Base-by-base conservation (phyloP, 768 basidiomycete genomes). In the Mycena amicta region DNA sequence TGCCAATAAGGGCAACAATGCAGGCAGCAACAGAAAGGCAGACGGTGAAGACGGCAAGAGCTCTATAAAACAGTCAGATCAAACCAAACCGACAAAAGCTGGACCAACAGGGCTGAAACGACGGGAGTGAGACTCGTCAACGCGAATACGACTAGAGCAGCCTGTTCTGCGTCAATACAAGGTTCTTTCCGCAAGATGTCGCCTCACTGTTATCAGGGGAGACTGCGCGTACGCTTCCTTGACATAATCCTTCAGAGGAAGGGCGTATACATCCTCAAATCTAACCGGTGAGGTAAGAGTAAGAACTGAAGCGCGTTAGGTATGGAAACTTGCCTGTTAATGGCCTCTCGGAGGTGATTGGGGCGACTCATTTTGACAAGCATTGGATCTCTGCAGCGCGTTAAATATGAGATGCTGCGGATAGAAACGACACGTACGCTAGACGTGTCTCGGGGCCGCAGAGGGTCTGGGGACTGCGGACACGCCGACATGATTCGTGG, bases 371-470 rank as follows among this genome's bases (percentile, higher is more conserved):
- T 45, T 45, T 45, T 45, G 43, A 45, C 43, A 45, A 23, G 43
- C 13, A 15, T 6, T 23, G 8, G 43, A 45, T n/a, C 43, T 23
- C 22, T 13, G 43, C 13, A 23, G 6, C 15, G 12, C 22, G 8
- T 45, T 37, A 45, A 45, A 45, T 45, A 45, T 23, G 43, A 23
- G 43, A 45, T 45, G 43, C 43, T 45, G 43, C 43, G 43, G 43
- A 23, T 37, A 18, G 33, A 37, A 8, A 45, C 13, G 43, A 45
- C 43, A 45, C 43, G 43, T 45, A 45, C 43, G 8, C 13, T 16
- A 45, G 43, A 13, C 43, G 43, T 23, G 43, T 37, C 8, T 8
- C 18, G 33, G 11, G 33, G 33, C 33, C 11, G 11, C 33, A 18
- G 33, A 37, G 33, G 18, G 18, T 8, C 8, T 18, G 33, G 18